Evolutionary conservation across 305 asterid genomes (phyloP), one percentile per base, ranked within the genome.

Genomic region (Striga hermonthica): DNA sequence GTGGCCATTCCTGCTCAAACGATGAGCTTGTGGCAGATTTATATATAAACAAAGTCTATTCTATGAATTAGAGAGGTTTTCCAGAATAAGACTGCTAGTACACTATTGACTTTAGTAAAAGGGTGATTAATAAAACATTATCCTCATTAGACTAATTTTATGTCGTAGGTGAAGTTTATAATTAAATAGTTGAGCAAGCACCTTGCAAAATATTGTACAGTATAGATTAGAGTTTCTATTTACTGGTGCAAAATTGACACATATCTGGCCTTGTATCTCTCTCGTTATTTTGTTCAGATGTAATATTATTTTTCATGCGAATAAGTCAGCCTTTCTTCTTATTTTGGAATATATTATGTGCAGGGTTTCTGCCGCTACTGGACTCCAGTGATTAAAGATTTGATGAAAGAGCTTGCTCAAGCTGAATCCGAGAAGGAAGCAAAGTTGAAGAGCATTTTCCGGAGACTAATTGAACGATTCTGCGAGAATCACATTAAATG

Each of bases 351-450:
- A 57, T 48, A 22, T 72, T 40, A 60, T 76, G 10, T 80, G 62
- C 80, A 90, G 99, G 99, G 99, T 71, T 85, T 80, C 80, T 80
- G 44, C 72, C 91, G 99, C 60, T 93, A 90, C 83, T 85, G 97
- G 97, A 86, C 84, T 65, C 97, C 97, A 16, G 75, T 66, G 73
- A 85, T 85, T 53, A 91, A 83, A 84, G 67, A 75, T 38, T 69
- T 83, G 60, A 1, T 86, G 10, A 89, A 87, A 64, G 89, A 88
- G 81, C 96, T 93, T 63, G 79, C 95, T 64, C 87, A 71, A 68
- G 97, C 96, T 72, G 93, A 82, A 83, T 81, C 93, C 22, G 97
- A 88, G 75, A 93, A 81, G 85, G 97, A 93, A 59, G 76, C 89
- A 10, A 85, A 83, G 80, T 75, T 93, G 79, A 93, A 88, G 79